A percentile compares a stretch with the other conserved stretches of the same genome.
Conservation (phyloP, 306 rosid genomes). For the Mimosa bimucronata region DNA sequence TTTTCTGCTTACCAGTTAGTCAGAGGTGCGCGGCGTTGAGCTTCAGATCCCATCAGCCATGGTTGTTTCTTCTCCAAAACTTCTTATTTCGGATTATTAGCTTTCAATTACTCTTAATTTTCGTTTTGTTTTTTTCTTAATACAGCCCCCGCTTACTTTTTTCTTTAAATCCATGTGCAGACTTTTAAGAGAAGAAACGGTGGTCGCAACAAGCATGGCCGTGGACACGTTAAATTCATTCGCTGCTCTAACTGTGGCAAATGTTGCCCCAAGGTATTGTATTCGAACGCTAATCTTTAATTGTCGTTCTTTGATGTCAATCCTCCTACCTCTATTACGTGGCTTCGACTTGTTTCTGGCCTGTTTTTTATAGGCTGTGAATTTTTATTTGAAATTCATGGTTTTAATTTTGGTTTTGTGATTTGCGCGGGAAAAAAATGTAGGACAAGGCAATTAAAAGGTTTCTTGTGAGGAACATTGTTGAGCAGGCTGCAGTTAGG, state of each 20-base stretch:
- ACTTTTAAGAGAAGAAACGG: constrained; percentile 80
- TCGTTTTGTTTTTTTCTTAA: neutral
- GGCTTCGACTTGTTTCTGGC: neutral
- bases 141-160: neutral
- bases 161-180: constrained; percentile 33
- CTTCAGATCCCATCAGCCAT: neutral
- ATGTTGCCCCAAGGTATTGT: constrained; percentile 71
- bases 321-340: too few species aligned
- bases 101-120: neutral
- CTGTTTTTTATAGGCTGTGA: neutral
- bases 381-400: neutral
- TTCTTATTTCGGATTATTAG: neutral
- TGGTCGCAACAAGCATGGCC: constrained; percentile 78
- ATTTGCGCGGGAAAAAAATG: neutral
- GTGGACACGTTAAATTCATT: constrained; percentile 71
- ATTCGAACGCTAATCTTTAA: neutral
- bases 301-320: neutral
- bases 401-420: neutral
- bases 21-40: neutral
- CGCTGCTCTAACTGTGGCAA: constrained; percentile 78
- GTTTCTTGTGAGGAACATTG: constrained; percentile 77
- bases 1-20: neutral
- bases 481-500: constrained; percentile 80
- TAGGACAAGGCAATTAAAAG: constrained; percentile 37
- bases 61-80: neutral